phyloP scores from a whole-genome alignment of 164 flowering plant species.

The Stephania japonica region DNA sequence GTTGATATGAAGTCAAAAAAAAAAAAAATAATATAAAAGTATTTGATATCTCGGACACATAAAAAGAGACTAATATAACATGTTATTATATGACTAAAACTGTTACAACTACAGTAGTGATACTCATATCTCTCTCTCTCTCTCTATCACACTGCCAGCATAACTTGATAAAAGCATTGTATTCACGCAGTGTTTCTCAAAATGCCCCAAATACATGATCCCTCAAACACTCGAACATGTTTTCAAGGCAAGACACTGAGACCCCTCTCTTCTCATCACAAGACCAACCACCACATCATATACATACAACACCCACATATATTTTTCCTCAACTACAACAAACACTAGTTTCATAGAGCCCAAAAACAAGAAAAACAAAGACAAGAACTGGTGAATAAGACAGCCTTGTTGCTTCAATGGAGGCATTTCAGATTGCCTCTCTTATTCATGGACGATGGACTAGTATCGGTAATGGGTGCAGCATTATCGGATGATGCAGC shows the following conservation, averaged over 20 bases:
- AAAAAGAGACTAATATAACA: not conserved
- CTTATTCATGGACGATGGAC: not conserved
- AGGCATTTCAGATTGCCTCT: conserved; percentile 9
- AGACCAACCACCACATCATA: not conserved
- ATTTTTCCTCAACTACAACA: not conserved
- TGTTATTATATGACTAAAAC: not conserved
- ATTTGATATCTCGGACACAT: no score
- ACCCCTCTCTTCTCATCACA: no score
- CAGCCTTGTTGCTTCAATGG: conserved; percentile 3
- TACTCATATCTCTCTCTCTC: no score
- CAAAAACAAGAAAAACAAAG: not conserved
- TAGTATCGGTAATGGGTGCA: not conserved
- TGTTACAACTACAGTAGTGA: not conserved
- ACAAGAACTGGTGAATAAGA: not conserved
- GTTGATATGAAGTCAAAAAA: no score
- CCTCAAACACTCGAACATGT: not conserved
- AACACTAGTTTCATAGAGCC: not conserved
- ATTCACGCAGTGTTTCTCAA: not conserved
- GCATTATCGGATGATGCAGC: conserved; percentile 7
- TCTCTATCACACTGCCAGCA: not conserved
- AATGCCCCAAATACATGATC: not conserved
- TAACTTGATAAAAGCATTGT: not conserved
- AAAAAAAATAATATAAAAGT: no score
- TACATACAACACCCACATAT: not conserved
- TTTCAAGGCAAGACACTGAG: not conserved